Base-by-base conservation (phyloP, 139 green algal genomes). In the Chlamydomonas sp. region DNA sequence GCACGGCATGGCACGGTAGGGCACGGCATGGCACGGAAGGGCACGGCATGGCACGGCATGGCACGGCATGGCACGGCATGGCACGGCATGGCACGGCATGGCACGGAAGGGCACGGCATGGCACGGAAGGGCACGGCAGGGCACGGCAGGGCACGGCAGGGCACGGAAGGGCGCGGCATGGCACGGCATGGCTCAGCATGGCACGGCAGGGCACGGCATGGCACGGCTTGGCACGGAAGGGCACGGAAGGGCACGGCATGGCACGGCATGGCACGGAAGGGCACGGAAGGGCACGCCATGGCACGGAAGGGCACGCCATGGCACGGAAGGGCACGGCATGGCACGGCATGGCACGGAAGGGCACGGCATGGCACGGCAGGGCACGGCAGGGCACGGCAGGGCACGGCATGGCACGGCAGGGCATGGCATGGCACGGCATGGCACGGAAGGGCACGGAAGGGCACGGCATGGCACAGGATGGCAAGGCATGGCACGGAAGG, bases 101-200 rank as follows among this genome's bases (percentile, higher is more conserved):
- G 62, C 62, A 69, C 34, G 35, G n/a, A n/a, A n/a, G n/a, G n/a
- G n/a, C n/a, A n/a, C n/a, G n/a, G n/a, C n/a, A n/a, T n/a, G n/a
- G n/a, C n/a, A n/a, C n/a, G n/a, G n/a, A n/a, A n/a, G n/a, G n/a
- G n/a, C n/a, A n/a, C n/a, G n/a, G n/a, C n/a, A n/a, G n/a, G n/a
- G n/a, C n/a, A n/a, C n/a, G n/a, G n/a, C n/a, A n/a, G n/a, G n/a
- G n/a, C n/a, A n/a, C n/a, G n/a, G n/a, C n/a, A n/a, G n/a, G n/a
- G n/a, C n/a, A n/a, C n/a, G n/a, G n/a, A n/a, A n/a, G n/a, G n/a
- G n/a, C n/a, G n/a, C n/a, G n/a, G n/a, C n/a, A n/a, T n/a, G n/a
- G n/a, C n/a, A n/a, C n/a, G n/a, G 62, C 62, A 69, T 69, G 35
- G 35, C 62, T 39, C 37, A 57, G 35, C 62, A 69, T 69, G 35